Evolutionary conservation across 768 basidiomycete genomes (phyloP).

Genomic region (Pleurotus tuoliensis): DNA sequence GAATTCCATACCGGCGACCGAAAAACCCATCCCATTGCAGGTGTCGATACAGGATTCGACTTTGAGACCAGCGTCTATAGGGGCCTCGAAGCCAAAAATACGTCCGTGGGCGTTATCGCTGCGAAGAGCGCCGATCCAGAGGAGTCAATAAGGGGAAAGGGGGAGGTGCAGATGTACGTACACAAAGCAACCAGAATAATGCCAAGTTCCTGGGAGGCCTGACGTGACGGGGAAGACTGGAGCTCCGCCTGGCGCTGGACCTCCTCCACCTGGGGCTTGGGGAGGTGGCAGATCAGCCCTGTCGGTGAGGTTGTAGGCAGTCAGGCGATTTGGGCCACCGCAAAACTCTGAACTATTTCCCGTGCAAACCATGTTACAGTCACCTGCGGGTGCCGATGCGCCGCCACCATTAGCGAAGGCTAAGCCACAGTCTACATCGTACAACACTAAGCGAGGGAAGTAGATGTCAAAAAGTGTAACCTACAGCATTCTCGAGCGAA

Average conservation of each 20-base stretch:
- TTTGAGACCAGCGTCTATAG: conserved; percentile 33
- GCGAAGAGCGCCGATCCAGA: neutral
- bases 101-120: conserved; percentile 67
- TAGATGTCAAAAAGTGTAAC: conserved; percentile 18
- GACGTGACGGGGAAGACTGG: conserved; percentile 41
- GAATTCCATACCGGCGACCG: conserved; percentile 70
- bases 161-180: conserved; percentile 26
- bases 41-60: conserved; percentile 58
- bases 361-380: conserved; percentile 64
- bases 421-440: conserved; percentile 43
- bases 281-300: conserved; percentile 38
- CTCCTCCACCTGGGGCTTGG: conserved; percentile 33
- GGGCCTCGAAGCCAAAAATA: conserved; percentile 40
- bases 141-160: no score
- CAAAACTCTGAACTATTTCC: conserved; percentile 66
- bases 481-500: conserved; percentile 52
- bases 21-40: conserved; percentile 55
- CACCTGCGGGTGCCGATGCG: conserved; percentile 39
- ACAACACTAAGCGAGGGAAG: conserved; percentile 8
- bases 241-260: conserved; percentile 17
- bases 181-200: conserved; percentile 66
- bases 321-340: conserved; percentile 67
- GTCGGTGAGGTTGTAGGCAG: conserved; percentile 69
- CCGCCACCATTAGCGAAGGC: conserved; percentile 39
- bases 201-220: conserved; percentile 54